phyloP scores from a whole-genome alignment of 495 filamentous ascomycete genomes.

The Hypoxylon subgilvum region DNA sequence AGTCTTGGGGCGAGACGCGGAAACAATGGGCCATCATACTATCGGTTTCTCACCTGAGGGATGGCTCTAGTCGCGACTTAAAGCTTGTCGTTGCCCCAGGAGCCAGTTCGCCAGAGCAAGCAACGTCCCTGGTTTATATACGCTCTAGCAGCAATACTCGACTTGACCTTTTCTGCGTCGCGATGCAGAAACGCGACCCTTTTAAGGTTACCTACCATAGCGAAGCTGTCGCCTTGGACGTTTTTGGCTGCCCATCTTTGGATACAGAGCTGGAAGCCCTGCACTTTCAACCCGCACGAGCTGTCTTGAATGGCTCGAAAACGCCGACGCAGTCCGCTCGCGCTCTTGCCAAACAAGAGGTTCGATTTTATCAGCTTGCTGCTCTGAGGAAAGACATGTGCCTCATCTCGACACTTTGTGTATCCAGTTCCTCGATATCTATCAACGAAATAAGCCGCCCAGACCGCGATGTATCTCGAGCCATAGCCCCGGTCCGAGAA shows the following conservation, averaged over 20 bases:
- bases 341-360: slow-evolving; percentile 13
- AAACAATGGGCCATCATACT: slow-evolving; percentile 35
- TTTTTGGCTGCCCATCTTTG: slow-evolving; percentile 3
- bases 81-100: slow-evolving; percentile 31
- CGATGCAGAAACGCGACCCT: slow-evolving; percentile 33
- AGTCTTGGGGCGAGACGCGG: slow-evolving; percentile 23
- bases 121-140: slow-evolving; percentile 34
- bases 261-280: slow-evolving; percentile 17
- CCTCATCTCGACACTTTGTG: slow-evolving; percentile 30
- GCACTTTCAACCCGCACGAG: slow-evolving; percentile 26
- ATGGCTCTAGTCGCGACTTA: slow-evolving; percentile 26
- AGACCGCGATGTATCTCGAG: slow-evolving; percentile 4
- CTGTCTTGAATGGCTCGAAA: slow-evolving; percentile 14
- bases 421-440: slow-evolving; percentile 9
- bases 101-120: slow-evolving; percentile 4
- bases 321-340: slow-evolving; percentile 13
- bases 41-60: slow-evolving; percentile 37
- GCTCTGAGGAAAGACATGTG: slow-evolving; percentile 30
- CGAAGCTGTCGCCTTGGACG: slow-evolving; percentile 17
- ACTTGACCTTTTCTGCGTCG: slow-evolving; percentile 45
- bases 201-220: slow-evolving; percentile 31
- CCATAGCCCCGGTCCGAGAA: slow-evolving; percentile 1
- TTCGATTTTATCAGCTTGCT: slow-evolving; percentile 34
- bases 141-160: slow-evolving; percentile 26
- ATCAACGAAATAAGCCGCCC: slow-evolving; percentile 21